Evolutionary conservation across 306 rosid genomes (phyloP).

Genomic region (Rosa persica): DNA sequence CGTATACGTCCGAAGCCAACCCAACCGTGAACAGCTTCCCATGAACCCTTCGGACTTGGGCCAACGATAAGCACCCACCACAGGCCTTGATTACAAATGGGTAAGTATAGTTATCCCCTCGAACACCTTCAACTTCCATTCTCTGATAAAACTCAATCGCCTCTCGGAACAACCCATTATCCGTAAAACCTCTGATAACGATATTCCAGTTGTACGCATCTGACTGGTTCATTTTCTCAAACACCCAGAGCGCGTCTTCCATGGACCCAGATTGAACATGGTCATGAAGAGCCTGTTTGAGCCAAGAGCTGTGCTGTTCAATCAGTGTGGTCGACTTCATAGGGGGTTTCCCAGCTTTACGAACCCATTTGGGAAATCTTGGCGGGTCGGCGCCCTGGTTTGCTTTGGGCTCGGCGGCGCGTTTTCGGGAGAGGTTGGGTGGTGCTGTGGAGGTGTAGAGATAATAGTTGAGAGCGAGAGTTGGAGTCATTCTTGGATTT

Average conservation of each 20-base stretch:
- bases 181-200: slow-evolving; percentile 46
- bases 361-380: slow-evolving; percentile 6
- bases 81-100: slow-evolving; percentile 53
- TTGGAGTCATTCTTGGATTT: slow-evolving; percentile 34
- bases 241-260: slow-evolving; percentile 47
- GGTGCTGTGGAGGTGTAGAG: slow-evolving; percentile 22
- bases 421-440: slow-evolving; percentile 17
- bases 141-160: slow-evolving; percentile 40
- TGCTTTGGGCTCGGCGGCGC: slow-evolving; percentile 14
- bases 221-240: slow-evolving; percentile 43
- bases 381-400: slow-evolving; percentile 16
- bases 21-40: slow-evolving; percentile 48
- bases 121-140: slow-evolving; percentile 47
- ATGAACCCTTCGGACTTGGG: slow-evolving; percentile 39
- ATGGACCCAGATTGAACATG: slow-evolving; percentile 38
- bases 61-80: slow-evolving; percentile 34
- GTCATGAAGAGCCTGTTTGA: slow-evolving; percentile 28
- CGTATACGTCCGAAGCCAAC: slow-evolving; percentile 43
- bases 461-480: slow-evolving; percentile 25
- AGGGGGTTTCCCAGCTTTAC: not conserved
- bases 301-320: slow-evolving; percentile 21
- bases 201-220: slow-evolving; percentile 48
- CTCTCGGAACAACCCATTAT: slow-evolving; percentile 35
- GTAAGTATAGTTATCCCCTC: slow-evolving; percentile 44
- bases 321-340: slow-evolving; percentile 1